Evolutionary conservation across 1,284 basidiomycete species (phyloP), one percentile per base, ranked within the genome.

Genomic region (Retiboletus flavoniger): DNA sequence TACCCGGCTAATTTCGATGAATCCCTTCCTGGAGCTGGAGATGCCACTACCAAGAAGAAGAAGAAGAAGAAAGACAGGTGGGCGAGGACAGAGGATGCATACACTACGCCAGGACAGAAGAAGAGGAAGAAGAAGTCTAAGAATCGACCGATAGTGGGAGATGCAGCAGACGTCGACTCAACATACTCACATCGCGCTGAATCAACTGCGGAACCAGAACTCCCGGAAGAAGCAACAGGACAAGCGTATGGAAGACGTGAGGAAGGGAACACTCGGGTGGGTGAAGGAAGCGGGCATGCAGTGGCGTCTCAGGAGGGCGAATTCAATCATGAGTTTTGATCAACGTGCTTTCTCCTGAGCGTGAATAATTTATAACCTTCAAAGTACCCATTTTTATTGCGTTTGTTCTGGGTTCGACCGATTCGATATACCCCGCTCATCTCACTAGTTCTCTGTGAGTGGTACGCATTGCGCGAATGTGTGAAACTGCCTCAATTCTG

Each of bases 1-100:
- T 92, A 92, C 69, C 89, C 87, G 11, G 85, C 89, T 57, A 90
- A 91, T 67, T 90, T 91, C 63, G 82, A 85, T 50, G 87, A 90
- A 58, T 75, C 83, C 17, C 74, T 78, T 36, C 76, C 51, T 61
- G 58, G 53, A 34, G 21, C 60, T 65, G 56, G 78, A 69, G 71
- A 77, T 71, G 65, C 75, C 72, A 59, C 46, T 16, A 80, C 78
- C 63, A 82, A 79, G 72, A 81, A 83, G 71, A 86, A 85, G 66
- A 80, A 82, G 54, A 91, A 89, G 80, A 80, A 82, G 54, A 91
- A 91, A 72, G 89, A 92, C 63, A 76, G 90, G 50, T 92, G 87
- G 85, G 88, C 85, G 57, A 78, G 87, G 68, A 91, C 89, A 36
- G 88, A 91, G 71, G 89, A 92, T 69, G 89, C 89, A 40, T 87